Evolutionary conservation across 1,284 basidiomycete genomes (phyloP), one percentile per base, ranked within the genome.

Genomic region (Cryptococcus sp.): DNA sequence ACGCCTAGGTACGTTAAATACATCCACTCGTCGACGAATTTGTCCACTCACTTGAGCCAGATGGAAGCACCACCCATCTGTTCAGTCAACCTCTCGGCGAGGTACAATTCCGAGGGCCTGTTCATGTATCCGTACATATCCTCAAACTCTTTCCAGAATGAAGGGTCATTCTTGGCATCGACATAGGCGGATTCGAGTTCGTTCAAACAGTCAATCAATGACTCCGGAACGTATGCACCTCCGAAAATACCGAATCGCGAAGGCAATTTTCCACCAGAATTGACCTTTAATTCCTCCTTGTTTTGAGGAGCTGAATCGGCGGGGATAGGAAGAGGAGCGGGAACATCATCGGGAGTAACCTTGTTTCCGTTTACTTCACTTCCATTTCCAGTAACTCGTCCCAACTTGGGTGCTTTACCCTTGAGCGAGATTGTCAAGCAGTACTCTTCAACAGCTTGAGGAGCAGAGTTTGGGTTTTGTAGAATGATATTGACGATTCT

Each of bases 221-320:
- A 85, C 76, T 98, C 96, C 1, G 96, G 91, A 4, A 98, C 92
- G 75, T 92, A 98, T 66, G 97, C 92, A 1, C 96, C 96, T 32
- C 96, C 96, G 67, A 96, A 99, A 55, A 91, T 79, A 48, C 96
- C 96, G 63, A 98, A 99, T 45, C 92, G 83, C 7, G 84, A 80
- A 4, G 92, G 90, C 1, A 94, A 78, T 14, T 81, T 77, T 45
- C 76, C 77, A 14, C 60, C 60, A 11, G 69, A 52, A 42, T 67
- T 59, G 69, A 74, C 54, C 61, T 68, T 44, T 60, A 67, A 41
- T 62, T 62, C 59, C 34, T 53, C 51, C 48, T 64, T 56, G 46
- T 54, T 63, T 19, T 61, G 50, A 7, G 60, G 59, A 23, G 57
- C 52, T 34, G 59, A 59, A 18, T 56, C 51, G 21, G 69, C 56